Percentiles rank a stretch among this genome's conserved stretches.
Evolutionary conservation across 1,139 yeast species (phyloP).

Genomic region (Geotrichum restrictum): DNA sequence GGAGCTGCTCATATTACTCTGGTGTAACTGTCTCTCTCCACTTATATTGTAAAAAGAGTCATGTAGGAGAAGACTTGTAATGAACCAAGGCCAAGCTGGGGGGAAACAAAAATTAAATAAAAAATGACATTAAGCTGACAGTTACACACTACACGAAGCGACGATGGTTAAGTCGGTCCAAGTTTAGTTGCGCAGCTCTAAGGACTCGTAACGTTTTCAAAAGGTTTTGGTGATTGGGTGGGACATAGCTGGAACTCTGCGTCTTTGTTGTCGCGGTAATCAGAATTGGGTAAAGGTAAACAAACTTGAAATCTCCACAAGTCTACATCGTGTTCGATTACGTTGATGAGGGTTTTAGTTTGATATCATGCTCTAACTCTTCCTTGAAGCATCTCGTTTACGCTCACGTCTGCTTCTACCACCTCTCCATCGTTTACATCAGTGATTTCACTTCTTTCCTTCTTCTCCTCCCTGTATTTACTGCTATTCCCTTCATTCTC

Average conservation of each 20-base stretch:
- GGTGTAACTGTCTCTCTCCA: neutral
- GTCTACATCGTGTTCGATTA: neutral
- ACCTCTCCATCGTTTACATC: too few species aligned
- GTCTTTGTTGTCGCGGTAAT: neutral
- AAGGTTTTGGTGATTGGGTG: neutral
- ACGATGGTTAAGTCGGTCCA: neutral
- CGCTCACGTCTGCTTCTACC: too few species aligned
- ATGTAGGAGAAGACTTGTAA: too few species aligned
- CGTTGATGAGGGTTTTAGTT: neutral
- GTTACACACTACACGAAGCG: neutral
- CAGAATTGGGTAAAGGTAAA: conserved; percentile 2
- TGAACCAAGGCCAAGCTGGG: too few species aligned
- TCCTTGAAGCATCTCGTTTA: too few species aligned
- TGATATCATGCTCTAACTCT: neutral
- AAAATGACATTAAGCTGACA: too few species aligned
- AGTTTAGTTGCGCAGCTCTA: neutral
- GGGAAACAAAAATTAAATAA: too few species aligned
- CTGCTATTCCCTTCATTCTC: too few species aligned
- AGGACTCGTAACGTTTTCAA: neutral
- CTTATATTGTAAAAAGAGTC: neutral
- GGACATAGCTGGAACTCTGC: neutral
- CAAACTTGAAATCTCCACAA: neutral
- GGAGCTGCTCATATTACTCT: neutral
- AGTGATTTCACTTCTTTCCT: neutral
- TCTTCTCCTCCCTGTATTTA: neutral